Evolutionary conservation across 768 basidiomycete species (phyloP).

Genomic region (Artomyces pyxidatus): DNA sequence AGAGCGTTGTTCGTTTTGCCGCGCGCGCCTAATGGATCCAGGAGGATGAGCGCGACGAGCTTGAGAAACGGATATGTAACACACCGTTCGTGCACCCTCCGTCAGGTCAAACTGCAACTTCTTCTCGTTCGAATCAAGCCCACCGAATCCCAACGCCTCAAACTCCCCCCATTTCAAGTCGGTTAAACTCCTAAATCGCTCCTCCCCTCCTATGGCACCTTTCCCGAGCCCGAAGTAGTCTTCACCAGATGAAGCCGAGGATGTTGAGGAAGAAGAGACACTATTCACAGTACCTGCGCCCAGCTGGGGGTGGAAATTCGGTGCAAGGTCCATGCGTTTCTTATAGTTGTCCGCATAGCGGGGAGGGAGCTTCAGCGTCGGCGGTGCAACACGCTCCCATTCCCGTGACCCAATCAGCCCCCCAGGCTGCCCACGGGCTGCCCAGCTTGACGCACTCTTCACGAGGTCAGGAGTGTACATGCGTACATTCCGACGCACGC

Average conservation of each 20-base stretch:
- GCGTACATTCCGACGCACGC: conserved; percentile 72
- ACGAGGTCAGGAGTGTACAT: conserved; percentile 87
- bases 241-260: conserved; percentile 24
- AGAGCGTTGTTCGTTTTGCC: conserved; percentile 74
- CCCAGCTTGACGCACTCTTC: conserved; percentile 49
- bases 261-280: conserved; percentile 26
- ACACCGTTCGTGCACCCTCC: conserved; percentile 69
- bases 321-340: conserved; percentile 66
- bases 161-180: conserved; percentile 92
- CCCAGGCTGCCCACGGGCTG: conserved; percentile 26
- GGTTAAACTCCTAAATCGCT: conserved; percentile 71
- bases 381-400: conserved; percentile 67
- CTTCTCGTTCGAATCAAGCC: conserved; percentile 42
- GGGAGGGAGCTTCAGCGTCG: conserved; percentile 50
- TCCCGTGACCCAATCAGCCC: conserved; percentile 59
- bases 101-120: conserved; percentile 90
- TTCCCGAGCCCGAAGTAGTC: conserved; percentile 23
- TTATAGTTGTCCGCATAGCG: conserved; percentile 69
- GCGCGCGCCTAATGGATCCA: conserved; percentile 56
- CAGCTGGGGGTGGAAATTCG: conserved; percentile 47
- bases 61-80: conserved; percentile 26
- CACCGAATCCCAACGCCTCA: conserved; percentile 73
- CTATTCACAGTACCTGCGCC: conserved; percentile 6
- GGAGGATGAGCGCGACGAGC: background rate
- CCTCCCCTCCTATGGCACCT: conserved; percentile 39